Evolutionary conservation across 2,329 filamentous ascomycete species (phyloP).

Genomic region (Diaporthe capsici): DNA sequence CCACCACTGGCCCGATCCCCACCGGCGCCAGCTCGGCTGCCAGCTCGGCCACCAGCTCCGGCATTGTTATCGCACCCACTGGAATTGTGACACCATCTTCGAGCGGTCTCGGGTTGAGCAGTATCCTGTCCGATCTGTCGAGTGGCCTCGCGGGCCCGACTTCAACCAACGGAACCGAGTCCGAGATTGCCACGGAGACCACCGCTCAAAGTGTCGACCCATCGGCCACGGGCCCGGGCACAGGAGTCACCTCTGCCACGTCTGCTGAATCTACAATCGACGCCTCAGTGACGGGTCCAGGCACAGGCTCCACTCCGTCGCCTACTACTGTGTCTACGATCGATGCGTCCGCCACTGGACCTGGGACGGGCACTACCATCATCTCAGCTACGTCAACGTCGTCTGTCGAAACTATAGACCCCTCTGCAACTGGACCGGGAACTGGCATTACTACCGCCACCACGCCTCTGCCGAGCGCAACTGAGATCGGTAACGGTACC

Average conservation of each 20-base stretch:
- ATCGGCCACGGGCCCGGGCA: constrained; percentile 35
- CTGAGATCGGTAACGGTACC: constrained; percentile 15
- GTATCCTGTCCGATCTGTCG: constrained; percentile 42
- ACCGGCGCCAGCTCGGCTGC: not conserved
- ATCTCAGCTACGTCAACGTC: not conserved
- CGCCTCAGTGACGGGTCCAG: constrained; percentile 28
- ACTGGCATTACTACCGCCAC: constrained; percentile 35
- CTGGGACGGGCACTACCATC: constrained; percentile 27
- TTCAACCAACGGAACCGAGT: constrained; percentile 40
- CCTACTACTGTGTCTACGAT: not conserved
- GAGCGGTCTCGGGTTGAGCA: constrained; percentile 41
- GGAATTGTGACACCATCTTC: constrained; percentile 48
- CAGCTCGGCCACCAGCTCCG: constrained; percentile 41
- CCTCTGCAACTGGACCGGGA: constrained; percentile 33
- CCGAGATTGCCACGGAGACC: constrained; percentile 23
- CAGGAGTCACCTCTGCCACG: constrained; percentile 19
- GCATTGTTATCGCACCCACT: constrained; percentile 51
- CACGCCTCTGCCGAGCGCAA: constrained; percentile 35
- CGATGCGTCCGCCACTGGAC: constrained; percentile 7
- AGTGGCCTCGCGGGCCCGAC: constrained; percentile 33
- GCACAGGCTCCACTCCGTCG: constrained; percentile 23
- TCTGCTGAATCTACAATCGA: not conserved
- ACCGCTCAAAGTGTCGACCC: constrained; percentile 41
- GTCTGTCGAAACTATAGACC: constrained; percentile 6
- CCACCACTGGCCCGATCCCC: not conserved